These are phyloP conservation scores for Cyamopsis tetragonoloba DNA, from an alignment of 306 rosid species.

Conservation along the genomic window DNA sequence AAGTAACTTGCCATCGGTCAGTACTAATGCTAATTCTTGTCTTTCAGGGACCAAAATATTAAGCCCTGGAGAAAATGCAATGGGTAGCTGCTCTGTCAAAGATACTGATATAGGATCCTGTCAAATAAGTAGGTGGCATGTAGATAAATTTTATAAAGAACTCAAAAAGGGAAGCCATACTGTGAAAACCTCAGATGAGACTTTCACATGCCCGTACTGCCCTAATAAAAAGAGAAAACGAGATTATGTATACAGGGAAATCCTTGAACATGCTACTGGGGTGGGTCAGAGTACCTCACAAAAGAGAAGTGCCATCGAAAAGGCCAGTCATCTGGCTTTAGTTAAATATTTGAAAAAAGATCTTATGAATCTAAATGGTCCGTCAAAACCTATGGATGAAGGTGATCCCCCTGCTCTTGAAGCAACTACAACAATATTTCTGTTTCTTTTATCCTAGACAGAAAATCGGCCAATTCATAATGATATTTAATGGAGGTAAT, in stretches of 20 bases:
- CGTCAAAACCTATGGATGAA: constrained; percentile 7
- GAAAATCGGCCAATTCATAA: constrained; percentile 4
- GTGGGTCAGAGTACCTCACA: constrained; percentile 79
- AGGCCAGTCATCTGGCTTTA: constrained; percentile 84
- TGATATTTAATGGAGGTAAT: constrained; percentile 4
- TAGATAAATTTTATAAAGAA: constrained; percentile 45
- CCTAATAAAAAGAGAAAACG: constrained; percentile 55
- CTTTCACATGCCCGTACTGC: constrained; percentile 82
- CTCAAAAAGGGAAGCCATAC: constrained; percentile 59
- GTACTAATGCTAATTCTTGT: constrained; percentile 13
- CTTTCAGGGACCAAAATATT: constrained; percentile 33
- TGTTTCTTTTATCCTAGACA: neutral
- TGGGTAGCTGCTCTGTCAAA: constrained; percentile 38
- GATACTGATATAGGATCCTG: constrained; percentile 51
- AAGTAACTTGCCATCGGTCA: neutral
- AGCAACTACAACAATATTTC: neutral
- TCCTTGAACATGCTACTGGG: constrained; percentile 90
- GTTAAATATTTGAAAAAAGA: constrained; percentile 62
- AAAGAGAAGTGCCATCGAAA: constrained; percentile 65
- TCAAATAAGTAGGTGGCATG: constrained; percentile 42
- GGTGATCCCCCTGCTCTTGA: constrained; percentile 21
- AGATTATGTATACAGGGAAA: constrained; percentile 58
- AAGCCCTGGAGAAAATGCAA: constrained; percentile 30
- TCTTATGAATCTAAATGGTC: constrained; percentile 29
- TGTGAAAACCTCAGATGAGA: constrained; percentile 55